Conservation (phyloP, 768 basidiomycete species). For the Hemileccinum rubropunctum region DNA sequence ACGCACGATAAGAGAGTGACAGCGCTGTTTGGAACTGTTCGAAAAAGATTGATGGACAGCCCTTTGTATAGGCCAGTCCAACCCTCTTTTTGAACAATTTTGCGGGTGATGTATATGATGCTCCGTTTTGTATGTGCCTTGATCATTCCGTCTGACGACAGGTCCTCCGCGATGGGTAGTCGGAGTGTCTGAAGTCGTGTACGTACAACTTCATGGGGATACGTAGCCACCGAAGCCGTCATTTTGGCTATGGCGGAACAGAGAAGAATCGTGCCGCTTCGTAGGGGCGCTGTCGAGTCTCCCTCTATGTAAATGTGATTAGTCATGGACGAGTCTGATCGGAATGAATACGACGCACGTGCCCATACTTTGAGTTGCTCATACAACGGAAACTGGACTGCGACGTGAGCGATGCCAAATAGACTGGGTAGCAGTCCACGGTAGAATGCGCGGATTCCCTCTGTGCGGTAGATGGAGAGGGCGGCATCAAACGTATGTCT, state of each 20-base stretch:
- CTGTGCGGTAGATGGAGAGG: slow-evolving; percentile 81
- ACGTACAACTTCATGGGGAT: slow-evolving; percentile 98
- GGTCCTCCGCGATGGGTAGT: slow-evolving; percentile 57
- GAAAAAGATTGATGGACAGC: slow-evolving; percentile 86
- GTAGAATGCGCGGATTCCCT: slow-evolving; percentile 89
- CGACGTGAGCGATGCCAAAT: slow-evolving; percentile 91
- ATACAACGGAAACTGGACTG: slow-evolving; percentile 96
- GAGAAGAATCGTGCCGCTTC: slow-evolving; percentile 61
- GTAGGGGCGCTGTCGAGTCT: slow-evolving; percentile 29
- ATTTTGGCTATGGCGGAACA: slow-evolving; percentile 96
- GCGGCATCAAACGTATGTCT: slow-evolving; percentile 90
- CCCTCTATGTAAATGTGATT: slow-evolving; percentile 21
- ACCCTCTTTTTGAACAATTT: slow-evolving; percentile 78
- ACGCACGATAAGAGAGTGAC: slow-evolving; percentile 76
- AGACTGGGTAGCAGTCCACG: slow-evolving; percentile 91
- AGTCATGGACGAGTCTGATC: background rate
- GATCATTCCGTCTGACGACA: slow-evolving; percentile 62
- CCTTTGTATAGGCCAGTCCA: slow-evolving; percentile 92
- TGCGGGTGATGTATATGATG: slow-evolving; percentile 68
- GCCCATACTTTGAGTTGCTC: slow-evolving; percentile 86
- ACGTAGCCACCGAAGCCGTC: slow-evolving; percentile 92
- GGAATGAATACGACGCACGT: slow-evolving; percentile 52
- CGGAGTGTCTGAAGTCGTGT: slow-evolving; percentile 91
- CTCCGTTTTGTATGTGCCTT: slow-evolving; percentile 56
- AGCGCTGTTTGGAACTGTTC: slow-evolving; percentile 95